Conservation (phyloP, 768 basidiomycete species). For the Termitomyces sp. region DNA sequence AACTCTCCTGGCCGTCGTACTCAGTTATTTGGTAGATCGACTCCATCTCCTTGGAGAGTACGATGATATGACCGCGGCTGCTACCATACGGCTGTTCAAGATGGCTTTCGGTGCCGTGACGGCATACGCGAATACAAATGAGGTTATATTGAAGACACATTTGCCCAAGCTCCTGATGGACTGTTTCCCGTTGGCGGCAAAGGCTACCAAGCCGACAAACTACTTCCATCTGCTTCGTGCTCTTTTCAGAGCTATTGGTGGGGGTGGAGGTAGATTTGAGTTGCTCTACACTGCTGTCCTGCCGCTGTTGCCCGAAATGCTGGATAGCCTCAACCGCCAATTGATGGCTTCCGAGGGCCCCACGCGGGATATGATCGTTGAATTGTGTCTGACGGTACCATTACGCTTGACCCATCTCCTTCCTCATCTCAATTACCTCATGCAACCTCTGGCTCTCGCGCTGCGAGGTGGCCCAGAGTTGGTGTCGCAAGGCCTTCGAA, state of each 20-base stretch:
- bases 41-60: constrained; percentile 83
- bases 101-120: constrained; percentile 91
- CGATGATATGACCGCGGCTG: constrained; percentile 76
- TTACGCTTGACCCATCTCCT: constrained; percentile 93
- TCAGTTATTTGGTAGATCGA: constrained; percentile 80
- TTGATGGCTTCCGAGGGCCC: constrained; percentile 81
- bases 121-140: constrained; percentile 70
- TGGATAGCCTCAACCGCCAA: constrained; percentile 91
- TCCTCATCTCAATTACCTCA: constrained; percentile 91
- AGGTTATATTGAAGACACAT: constrained; percentile 91
- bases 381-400: constrained; percentile 95
- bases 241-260: constrained; percentile 90
- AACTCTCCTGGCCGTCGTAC: constrained; percentile 83
- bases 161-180: constrained; percentile 93
- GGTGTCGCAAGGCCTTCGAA: constrained; percentile 92
- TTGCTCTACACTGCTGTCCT: constrained; percentile 94
- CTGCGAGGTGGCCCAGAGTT: constrained; percentile 85
- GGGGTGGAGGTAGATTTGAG: constrained; percentile 91
- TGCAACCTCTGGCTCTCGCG: constrained; percentile 94
- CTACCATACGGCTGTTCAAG: constrained; percentile 91
- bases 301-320: constrained; percentile 94
- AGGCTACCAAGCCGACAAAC: constrained; percentile 85
- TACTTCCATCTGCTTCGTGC: constrained; percentile 92
- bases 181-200: constrained; percentile 91
- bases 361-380: constrained; percentile 90